phyloP scores from a whole-genome alignment of 2,329 filamentous ascomycete genomes.

The Beauveria scarabaeidicola region DNA sequence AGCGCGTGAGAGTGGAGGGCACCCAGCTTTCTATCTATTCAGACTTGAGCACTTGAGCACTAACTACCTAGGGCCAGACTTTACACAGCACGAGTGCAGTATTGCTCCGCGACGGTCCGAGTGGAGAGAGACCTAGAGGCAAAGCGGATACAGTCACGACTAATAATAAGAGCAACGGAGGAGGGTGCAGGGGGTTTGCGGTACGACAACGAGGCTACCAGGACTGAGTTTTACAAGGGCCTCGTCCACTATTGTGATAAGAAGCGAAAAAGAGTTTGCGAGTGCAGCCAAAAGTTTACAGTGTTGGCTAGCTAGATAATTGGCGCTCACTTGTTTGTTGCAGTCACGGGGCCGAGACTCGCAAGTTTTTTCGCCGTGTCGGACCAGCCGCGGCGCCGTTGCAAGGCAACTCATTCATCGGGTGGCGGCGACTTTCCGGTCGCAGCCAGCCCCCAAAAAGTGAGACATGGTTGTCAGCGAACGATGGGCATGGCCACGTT shows the following conservation, averaged over 20 bases:
- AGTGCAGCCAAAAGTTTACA: neutral
- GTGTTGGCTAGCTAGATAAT: neutral
- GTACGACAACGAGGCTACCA: neutral
- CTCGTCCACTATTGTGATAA: constrained; percentile 2
- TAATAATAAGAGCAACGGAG: constrained; percentile 1
- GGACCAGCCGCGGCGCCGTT: constrained; percentile 1
- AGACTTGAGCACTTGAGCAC: neutral
- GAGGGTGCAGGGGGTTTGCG: neutral
- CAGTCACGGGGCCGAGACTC: neutral
- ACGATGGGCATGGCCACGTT: constrained; percentile 1
- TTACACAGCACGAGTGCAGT: constrained; percentile 6
- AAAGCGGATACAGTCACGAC: constrained; percentile 11
- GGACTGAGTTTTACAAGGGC: neutral
- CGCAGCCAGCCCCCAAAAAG: neutral
- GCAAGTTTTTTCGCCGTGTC: constrained; percentile 4
- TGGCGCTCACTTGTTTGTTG: neutral
- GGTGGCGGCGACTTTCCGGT: constrained; percentile 8
- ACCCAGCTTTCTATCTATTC: constrained; percentile 7
- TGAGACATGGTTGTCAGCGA: neutral
- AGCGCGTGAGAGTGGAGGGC: constrained; percentile 2
- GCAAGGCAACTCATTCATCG: neutral
- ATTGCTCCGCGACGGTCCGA: constrained; percentile 11
- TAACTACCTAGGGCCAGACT: neutral
- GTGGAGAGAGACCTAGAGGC: constrained; percentile 9
- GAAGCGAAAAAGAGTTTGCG: neutral